Base-by-base conservation (phyloP, 345 rosid species). In the Lagerstroemia speciosa region DNA sequence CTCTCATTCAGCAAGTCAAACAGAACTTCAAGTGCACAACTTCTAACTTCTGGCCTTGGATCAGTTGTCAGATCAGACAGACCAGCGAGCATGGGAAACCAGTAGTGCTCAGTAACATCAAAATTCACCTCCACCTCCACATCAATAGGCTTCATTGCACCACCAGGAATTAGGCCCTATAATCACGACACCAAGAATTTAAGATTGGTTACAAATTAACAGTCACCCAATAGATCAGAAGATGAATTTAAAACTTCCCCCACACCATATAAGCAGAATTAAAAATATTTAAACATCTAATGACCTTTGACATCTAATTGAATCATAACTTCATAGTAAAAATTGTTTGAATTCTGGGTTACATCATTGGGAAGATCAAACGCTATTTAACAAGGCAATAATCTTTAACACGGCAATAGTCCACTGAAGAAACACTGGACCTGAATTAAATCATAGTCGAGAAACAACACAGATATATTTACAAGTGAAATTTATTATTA, bases 1-100 rank as follows among this genome's bases (percentile, higher is more conserved):
- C 97, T 83, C 83, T 87, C 97, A 77, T 92, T 89, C 78, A 92
- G 80, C 78, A 92, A 81, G 82, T 92, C 97, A 81, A 92, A 92
- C 77, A 92, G 72, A 74, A 92, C 97, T 79, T 92, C 97, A 53
- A 92, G 82, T 65, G 97, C 93, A 66, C 97, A 92, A 80, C 88
- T 86, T 73, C 96, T 79, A 78, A 92, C 93, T 81, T 89, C 97
- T 4, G 93, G 72, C 74, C 97, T 82, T 24, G 82, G 80, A 79
- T 91, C 96, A 72, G 89, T 84, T 40, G 93, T 91, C 75, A 91
- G 83, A 82, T 91, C 97, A 62, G 97, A 91, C 69, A 91, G 82
- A 77, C 96, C 97, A 53, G 96, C 96, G 58, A 91, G 86, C 96
- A 91, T 89, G 12, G 96, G 97, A 81, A 82, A 91, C 97, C 97